These are phyloP conservation scores for Diaporthe ilicicola DNA, from an alignment of 2,329 filamentous ascomycete species.

Conservation along the genomic window DNA sequence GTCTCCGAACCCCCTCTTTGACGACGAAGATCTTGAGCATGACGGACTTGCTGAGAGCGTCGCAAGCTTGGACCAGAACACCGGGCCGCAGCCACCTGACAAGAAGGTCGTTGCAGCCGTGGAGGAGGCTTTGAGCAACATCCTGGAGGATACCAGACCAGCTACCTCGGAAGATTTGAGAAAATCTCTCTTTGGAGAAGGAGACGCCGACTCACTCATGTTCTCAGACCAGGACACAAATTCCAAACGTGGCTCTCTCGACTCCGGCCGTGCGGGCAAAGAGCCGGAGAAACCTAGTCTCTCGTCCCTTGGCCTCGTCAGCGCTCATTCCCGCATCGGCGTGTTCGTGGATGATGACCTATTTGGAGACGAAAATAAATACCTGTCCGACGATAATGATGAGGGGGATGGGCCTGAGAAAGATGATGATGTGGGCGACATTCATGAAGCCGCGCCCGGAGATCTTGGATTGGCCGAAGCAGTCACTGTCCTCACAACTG, in stretches of 20 bases:
- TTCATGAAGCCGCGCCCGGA: slow-evolving; percentile 93
- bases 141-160: slow-evolving; percentile 80
- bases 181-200: slow-evolving; percentile 72
- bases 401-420: slow-evolving; percentile 68
- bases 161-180: slow-evolving; percentile 71
- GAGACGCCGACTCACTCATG: slow-evolving; percentile 58
- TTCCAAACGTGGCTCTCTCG: slow-evolving; percentile 59
- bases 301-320: slow-evolving; percentile 89
- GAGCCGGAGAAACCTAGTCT: slow-evolving; percentile 81
- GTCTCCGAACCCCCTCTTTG: slow-evolving; percentile 68
- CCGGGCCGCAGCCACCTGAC: slow-evolving; percentile 70
- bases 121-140: slow-evolving; percentile 90
- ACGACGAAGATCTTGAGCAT: slow-evolving; percentile 81
- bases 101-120: slow-evolving; percentile 89
- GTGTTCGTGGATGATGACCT: slow-evolving; percentile 95
- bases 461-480: slow-evolving; percentile 94
- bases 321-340: slow-evolving; percentile 84
- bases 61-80: slow-evolving; percentile 80
- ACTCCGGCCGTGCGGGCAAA: slow-evolving; percentile 45
- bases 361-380: slow-evolving; percentile 88
- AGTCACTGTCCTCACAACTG: slow-evolving; percentile 84
- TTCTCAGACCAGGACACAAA: slow-evolving; percentile 65
- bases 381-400: slow-evolving; percentile 85
- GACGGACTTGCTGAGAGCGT: slow-evolving; percentile 76
- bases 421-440: slow-evolving; percentile 76